Evolutionary conservation across 495 filamentous ascomycete species (phyloP), one percentile per base, ranked within the genome.

Genomic region (Penicillium herquei): DNA sequence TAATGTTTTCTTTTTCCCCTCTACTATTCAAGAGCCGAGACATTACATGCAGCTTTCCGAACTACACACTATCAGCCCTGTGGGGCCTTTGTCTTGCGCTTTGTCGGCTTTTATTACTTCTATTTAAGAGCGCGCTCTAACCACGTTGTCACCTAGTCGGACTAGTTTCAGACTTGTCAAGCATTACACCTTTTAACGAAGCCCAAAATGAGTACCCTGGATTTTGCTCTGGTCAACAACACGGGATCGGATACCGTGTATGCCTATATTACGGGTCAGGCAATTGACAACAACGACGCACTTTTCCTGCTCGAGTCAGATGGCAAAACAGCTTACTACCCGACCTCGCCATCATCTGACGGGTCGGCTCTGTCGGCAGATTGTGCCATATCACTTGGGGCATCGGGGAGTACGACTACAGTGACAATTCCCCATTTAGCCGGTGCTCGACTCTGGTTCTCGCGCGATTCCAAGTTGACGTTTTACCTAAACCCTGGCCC

Each of bases 371-470:
- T 90, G 7, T 59, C 69, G 0, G 70, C 66, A 14, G 72, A 88
- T 64, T 82, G 80, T 59, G 83, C 84, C 43, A 90, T 92, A 51
- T 65, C 74, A 0, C 74, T 92, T 4, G 86, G 86, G 8, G 69
- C 70, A 10, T 74, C 81, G 4, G 88, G 88, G 4, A 74, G 72
- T 44, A 84, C 81, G 2, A 80, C 72, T 6, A 78, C 75, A 1
- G 74, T 87, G 32, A 87, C 80, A 1, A 84, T 91, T 52, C 87
- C 87, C 3, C 86, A 84, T 46, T 68, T 88, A 1, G 83, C 81
- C 7, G 86, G 87, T n/a, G 86, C 79, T 3, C 75, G 87, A 35
- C 78, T 90, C 70, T 91, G 86, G 84, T 88, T 88, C 69, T 82
- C 79, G 11, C 66, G 78, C 21, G 84, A 81, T 54, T 65, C 57